A percentile compares a stretch with the other conserved stretches of the same genome.
Evolutionary conservation across 352 stramenopile genomes (phyloP).

Genomic region (Elongisporangium anandrum): DNA sequence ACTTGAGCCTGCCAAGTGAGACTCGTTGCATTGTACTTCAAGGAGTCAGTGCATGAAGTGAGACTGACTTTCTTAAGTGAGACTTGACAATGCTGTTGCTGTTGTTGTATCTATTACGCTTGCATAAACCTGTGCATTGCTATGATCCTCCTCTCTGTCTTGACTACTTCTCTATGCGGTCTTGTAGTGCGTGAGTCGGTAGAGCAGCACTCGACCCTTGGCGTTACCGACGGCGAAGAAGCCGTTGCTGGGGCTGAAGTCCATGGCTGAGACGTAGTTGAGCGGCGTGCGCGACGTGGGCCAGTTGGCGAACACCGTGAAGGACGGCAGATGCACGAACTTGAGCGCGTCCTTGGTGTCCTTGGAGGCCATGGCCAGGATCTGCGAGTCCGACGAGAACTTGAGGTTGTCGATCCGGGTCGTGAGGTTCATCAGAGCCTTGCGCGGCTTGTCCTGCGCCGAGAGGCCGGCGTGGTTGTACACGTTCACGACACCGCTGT

Average conservation of each 20-base stretch:
- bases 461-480: conserved; percentile 84
- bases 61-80: not conserved
- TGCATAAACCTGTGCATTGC: too few species aligned
- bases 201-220: conserved; percentile 95
- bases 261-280: conserved; percentile 93
- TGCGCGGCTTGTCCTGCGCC: conserved; percentile 66
- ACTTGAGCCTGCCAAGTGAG: too few species aligned
- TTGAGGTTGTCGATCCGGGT: conserved; percentile 86
- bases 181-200: conserved; percentile 94
- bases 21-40: not conserved
- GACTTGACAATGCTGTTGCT: not conserved
- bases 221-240: conserved; percentile 96
- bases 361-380: conserved; percentile 92
- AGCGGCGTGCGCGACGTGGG: conserved; percentile 95
- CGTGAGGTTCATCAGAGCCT: conserved; percentile 97
- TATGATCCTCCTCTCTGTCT: conserved; percentile 1
- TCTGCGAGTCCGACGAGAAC: conserved; percentile 93
- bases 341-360: conserved; percentile 93
- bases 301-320: conserved; percentile 98
- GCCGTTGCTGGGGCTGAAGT: conserved; percentile 94
- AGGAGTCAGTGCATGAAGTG: not conserved
- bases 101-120: not conserved
- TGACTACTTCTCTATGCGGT: conserved; percentile 48
- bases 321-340: conserved; percentile 92
- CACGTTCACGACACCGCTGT: conserved; percentile 97